Base-by-base conservation (phyloP, 2,329 filamentous ascomycete genomes). In the Aspergillus awamori region DNA sequence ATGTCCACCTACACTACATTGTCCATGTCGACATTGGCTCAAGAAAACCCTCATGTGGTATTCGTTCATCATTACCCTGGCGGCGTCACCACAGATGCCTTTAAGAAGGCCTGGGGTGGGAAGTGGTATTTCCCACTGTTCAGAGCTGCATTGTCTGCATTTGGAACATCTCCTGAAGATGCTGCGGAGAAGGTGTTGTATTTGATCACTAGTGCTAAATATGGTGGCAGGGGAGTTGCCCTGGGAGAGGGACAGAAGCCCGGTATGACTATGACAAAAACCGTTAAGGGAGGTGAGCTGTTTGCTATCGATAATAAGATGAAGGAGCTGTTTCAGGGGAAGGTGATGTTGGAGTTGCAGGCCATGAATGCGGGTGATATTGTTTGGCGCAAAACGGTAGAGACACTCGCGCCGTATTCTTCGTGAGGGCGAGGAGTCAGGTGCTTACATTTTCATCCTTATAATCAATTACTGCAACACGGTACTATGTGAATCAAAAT, bases 11-110 rank as follows among this genome's bases (percentile, higher is more conserved):
- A 48, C 13, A 57, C 54, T 13, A 48, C 54, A 2, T 33, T 57
- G 41, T 30, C 41, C 1, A 47, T 57, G 41, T 24, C 26, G 2
- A 17, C 10, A 49, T 17, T 57, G 7, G 54, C 54, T 20, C 15
- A 48, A 17, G 54, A 57, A n/a, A 57, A 57, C 15, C 39, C 41
- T 17, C 15, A 22, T 10, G 43, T 57, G 13, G 28, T 38, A 4
- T 57, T 57, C 28, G 38, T 57, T 38, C 54, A 57, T 26, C 54
- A 57, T 30, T 48, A 57, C 38, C 54, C 54, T 8, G 54, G 54
- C 4, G 41, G 39, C 0, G 54, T 57, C n/a, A 13, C 22, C 5
- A 57, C 54, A n/a, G 54, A 22, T 11, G 10, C 20, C 13, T 57
- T 57, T 36, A 57, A 57, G 41, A 57, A 57, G 43, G 43, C 20